A percentile compares a stretch with the other conserved stretches of the same genome.
Conservation (phyloP, 805 yeast species). For the Candida krabiensis region DNA sequence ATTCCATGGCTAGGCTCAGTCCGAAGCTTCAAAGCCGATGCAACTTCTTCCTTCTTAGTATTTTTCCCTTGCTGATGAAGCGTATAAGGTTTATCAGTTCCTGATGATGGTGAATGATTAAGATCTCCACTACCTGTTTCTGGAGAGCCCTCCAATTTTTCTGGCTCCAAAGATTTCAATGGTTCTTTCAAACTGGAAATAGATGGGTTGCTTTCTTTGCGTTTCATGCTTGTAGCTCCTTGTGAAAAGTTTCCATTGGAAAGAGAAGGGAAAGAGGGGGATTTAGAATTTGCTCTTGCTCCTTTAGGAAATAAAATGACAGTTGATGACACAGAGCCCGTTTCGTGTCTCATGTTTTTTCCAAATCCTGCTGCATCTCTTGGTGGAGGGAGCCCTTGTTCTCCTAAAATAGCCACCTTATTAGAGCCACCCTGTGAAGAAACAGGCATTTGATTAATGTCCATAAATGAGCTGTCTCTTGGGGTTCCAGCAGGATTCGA, state of each 20-base stretch:
- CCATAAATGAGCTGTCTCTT: constrained; percentile 12
- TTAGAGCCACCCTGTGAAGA: constrained; percentile 1
- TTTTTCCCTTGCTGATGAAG: not conserved
- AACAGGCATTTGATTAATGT: constrained; percentile 4
- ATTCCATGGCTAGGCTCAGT: constrained; percentile 37
- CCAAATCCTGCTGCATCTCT: constrained; percentile 22
- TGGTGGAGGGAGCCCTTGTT: constrained; percentile 31
- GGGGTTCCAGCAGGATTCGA: constrained; percentile 13
- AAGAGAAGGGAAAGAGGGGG: constrained; percentile 10
- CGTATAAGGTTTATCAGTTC: not conserved
- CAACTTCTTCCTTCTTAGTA: constrained; percentile 14
- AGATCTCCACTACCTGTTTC: not conserved
- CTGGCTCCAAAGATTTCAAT: too few species aligned
- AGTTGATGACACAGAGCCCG: constrained; percentile 35
- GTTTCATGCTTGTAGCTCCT: too few species aligned
- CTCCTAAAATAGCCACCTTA: constrained; percentile 31
- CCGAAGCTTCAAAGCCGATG: constrained; percentile 12
- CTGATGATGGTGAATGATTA: not conserved
- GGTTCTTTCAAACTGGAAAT: not conserved
- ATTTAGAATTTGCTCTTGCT: constrained; percentile 18
- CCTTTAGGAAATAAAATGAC: constrained; percentile 51
- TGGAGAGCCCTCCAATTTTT: not conserved
- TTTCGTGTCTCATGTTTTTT: constrained; percentile 6
- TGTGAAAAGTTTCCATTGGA: not conserved
- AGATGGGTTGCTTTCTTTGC: not conserved